Base-by-base conservation (phyloP, 306 rosid genomes). In the Hippophae gyantsensis region DNA sequence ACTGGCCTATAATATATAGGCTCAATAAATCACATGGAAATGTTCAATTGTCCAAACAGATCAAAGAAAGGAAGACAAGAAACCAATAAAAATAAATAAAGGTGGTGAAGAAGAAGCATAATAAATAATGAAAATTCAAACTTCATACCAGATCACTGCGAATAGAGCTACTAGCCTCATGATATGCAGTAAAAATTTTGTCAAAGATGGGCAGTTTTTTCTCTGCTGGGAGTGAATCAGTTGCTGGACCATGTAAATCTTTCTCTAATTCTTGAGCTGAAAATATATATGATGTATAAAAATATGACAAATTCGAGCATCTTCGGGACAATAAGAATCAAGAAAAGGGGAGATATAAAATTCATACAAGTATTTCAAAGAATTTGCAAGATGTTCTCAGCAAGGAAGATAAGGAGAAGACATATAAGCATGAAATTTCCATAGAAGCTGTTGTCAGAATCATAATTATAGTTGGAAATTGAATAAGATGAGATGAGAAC, bases 221-320 rank as follows among this genome's bases (percentile, higher is more conserved):
- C 74, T 92, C 96, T 48, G 88, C 78, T 45, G 93, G 74, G 56
- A 84, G 81, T 58, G 95, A 83, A 67, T 80, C 94, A 56, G 88
- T 80, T 51, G 52, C 68, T 56, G 89, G 75, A 63, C 86, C 86
- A 50, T 74, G 84, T 76, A 85, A 48, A 60, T 92, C 96, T 79
- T 84, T 88, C 76, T 92, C 99, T 83, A 92, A 79, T 64, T 92
- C 99, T 74, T 86, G 95, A 74, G 96, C 99, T 92, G 96, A 76
- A 78, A 62, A 75, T 64, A 48, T 63, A 68, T 76, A 52, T 64
- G 60, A 74, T 18, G 72, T 57, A 78, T 61, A 61, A 57, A 18
- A 18, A 18, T 18, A 18, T 18, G 18, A 70, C 70, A 56, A 68
- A 42, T 69, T 57, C 54, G 68, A 58, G 32, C 54, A 54, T 44